Evolutionary conservation across 2,329 filamentous ascomycete species (phyloP).

Genomic region (Chaetomium globosum): DNA sequence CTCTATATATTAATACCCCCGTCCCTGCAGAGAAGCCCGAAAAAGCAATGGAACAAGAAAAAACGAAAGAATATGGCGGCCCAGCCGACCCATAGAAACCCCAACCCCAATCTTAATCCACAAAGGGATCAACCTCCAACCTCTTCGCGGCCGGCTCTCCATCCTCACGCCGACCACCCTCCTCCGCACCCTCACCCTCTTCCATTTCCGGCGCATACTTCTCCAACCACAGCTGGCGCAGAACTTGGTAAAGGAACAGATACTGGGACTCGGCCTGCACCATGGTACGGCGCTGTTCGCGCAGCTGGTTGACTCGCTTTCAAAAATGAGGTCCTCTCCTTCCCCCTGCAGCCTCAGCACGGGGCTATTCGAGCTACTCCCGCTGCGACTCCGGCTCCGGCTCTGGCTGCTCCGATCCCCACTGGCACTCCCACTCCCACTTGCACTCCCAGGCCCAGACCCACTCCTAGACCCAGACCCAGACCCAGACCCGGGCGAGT

Average conservation of each 20-base stretch:
- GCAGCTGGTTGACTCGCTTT: slow-evolving; percentile 77
- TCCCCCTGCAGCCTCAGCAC: slow-evolving; percentile 4
- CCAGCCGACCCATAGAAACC: background rate
- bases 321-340: slow-evolving; percentile 68
- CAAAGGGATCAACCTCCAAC: slow-evolving; percentile 52
- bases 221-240: slow-evolving; percentile 73
- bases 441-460: too few species aligned
- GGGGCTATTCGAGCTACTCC: slow-evolving; percentile 15
- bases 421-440: background rate
- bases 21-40: background rate
- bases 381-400: background rate
- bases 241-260: slow-evolving; percentile 82
- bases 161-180: background rate
- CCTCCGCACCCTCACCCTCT: slow-evolving; percentile 27
- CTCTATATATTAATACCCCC: background rate
- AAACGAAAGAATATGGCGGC: background rate
- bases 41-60: background rate
- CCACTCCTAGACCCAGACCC: too few species aligned
- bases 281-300: slow-evolving; percentile 92
- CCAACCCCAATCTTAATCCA: background rate
- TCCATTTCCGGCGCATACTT: slow-evolving; percentile 53
- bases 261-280: slow-evolving; percentile 88
- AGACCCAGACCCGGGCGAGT: too few species aligned
- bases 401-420: background rate
- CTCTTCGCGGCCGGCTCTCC: slow-evolving; percentile 55